phyloP scores from a whole-genome alignment of 169 alveolate species.

The Plasmodium ovale region DNA sequence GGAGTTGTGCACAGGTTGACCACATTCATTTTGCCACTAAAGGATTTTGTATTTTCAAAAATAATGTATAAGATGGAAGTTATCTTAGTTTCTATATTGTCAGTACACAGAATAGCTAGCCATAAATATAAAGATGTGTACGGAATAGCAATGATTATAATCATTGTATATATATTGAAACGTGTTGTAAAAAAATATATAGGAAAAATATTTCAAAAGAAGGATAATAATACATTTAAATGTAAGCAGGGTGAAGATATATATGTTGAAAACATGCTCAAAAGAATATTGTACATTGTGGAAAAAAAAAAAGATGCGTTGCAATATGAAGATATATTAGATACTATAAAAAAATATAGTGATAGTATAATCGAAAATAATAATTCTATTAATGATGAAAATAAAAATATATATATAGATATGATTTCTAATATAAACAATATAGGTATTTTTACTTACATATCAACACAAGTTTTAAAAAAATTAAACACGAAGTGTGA shows the following conservation, averaged over 20 bases:
- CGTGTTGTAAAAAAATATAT: background rate
- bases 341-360: constrained; percentile 19
- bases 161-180: constrained; percentile 4
- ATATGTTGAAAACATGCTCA: constrained; percentile 31
- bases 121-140: constrained; percentile 24
- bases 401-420: constrained; percentile 56
- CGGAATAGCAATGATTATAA: constrained; percentile 7
- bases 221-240: background rate
- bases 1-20: constrained; percentile 36
- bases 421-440: constrained; percentile 43
- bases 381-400: constrained; percentile 33
- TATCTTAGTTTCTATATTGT: constrained; percentile 1
- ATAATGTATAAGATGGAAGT: constrained; percentile 12
- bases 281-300: constrained; percentile 27
- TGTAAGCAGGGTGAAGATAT: constrained; percentile 4
- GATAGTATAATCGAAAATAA: constrained; percentile 28
- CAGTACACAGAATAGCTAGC: constrained; percentile 27
- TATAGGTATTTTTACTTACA: constrained; percentile 50
- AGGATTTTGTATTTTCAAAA: constrained; percentile 18
- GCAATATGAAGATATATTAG: constrained; percentile 6
- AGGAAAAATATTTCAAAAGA: background rate
- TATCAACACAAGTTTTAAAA: constrained; percentile 65
- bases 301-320: constrained; percentile 3
- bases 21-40: constrained; percentile 22
- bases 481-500: constrained; percentile 26